Base-by-base conservation (phyloP, 225 moss, liverwort and hornwort species). In the Pseudoscleropodium purum region DNA sequence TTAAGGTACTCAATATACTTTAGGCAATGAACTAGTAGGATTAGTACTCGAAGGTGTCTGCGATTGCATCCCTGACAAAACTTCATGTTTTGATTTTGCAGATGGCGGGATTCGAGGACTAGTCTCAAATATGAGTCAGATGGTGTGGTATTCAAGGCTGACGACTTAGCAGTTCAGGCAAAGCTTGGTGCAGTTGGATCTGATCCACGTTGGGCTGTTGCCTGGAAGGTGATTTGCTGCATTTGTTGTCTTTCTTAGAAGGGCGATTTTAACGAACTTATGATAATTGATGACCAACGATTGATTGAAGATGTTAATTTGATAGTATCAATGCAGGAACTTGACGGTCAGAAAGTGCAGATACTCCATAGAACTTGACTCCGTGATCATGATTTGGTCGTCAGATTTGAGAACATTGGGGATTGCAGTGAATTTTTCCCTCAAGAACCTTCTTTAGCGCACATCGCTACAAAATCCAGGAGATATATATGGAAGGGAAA, bases 191-290 rank as follows among this genome's bases (percentile, higher is more conserved):
- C 90, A 82, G 89, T 92, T 91, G 94, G 95, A 87, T 92, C 91
- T 75, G 85, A 96, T 92, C 98, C 97, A 89, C 97, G 98, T 74
- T 98, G 98, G 98, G 98, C 98, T 90, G 91, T 98, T 68, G 97
- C 97, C 45, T 98, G 98, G 98, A 98, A 98, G 93, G 98, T 98
- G 72, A 81, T 76, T 87, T 82, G 79, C 67, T 88, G 64, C 69
- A 49, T 61, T 72, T 90, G 37, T 60, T 63, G 25, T 75, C 79
- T 85, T 79, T 60, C 41, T 73, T 65, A 57, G n/a, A 78, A 87
- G 24, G 64, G 36, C 56, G 39, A 88, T 27, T 61, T 61, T 49
- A 78, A 88, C 34, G 63, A 75, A 69, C 63, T 64, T 65, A 49
- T 43, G 87, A 77, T 81, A 72, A 68, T 75, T 66, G 84, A n/a